Conservation (phyloP, 2,329 filamentous ascomycete genomes). For the Cadophora luteo-olivacea region DNA sequence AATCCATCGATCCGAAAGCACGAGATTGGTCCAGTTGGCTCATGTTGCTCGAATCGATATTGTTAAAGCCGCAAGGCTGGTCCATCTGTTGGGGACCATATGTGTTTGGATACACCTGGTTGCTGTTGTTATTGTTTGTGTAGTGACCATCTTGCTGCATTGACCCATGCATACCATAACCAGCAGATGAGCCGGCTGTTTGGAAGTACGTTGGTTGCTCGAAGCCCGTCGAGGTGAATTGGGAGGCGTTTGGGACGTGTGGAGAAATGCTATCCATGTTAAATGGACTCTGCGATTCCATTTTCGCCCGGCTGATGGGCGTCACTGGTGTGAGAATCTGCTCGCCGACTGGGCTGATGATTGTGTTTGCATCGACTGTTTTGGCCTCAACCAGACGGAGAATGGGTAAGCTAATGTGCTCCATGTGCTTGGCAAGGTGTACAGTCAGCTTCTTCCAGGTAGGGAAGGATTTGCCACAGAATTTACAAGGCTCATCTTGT, state of each 20-base stretch:
- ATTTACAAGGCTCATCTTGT: slow-evolving; percentile 81
- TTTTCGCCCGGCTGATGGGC: slow-evolving; percentile 36
- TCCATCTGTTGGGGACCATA: slow-evolving; percentile 33
- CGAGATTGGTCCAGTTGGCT: slow-evolving; percentile 30
- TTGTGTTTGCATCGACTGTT: slow-evolving; percentile 63
- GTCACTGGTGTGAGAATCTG: slow-evolving; percentile 42
- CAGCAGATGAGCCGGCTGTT: slow-evolving; percentile 25
- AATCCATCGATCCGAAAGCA: slow-evolving; percentile 32
- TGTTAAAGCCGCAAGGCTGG: slow-evolving; percentile 32
- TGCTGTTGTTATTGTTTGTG: slow-evolving; percentile 23
- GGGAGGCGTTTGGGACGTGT: slow-evolving; percentile 31
- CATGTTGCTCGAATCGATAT: slow-evolving; percentile 29
- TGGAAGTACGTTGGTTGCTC: slow-evolving; percentile 34
- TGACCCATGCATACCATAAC: slow-evolving; percentile 33
- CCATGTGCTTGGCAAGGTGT: slow-evolving; percentile 95
- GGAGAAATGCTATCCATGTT: slow-evolving; percentile 39
- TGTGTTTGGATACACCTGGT: slow-evolving; percentile 31
- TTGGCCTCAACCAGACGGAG: slow-evolving; percentile 63
- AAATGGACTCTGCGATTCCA: slow-evolving; percentile 40
- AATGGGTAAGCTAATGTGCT: slow-evolving; percentile 85
- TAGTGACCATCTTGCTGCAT: slow-evolving; percentile 32
- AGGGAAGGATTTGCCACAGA: slow-evolving; percentile 81
- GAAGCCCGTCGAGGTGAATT: slow-evolving; percentile 34
- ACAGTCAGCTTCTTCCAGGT: slow-evolving; percentile 94
- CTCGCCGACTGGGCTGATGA: slow-evolving; percentile 69